phyloP scores from a whole-genome alignment of 495 filamentous ascomycete genomes.

The Cercophora sp. region DNA sequence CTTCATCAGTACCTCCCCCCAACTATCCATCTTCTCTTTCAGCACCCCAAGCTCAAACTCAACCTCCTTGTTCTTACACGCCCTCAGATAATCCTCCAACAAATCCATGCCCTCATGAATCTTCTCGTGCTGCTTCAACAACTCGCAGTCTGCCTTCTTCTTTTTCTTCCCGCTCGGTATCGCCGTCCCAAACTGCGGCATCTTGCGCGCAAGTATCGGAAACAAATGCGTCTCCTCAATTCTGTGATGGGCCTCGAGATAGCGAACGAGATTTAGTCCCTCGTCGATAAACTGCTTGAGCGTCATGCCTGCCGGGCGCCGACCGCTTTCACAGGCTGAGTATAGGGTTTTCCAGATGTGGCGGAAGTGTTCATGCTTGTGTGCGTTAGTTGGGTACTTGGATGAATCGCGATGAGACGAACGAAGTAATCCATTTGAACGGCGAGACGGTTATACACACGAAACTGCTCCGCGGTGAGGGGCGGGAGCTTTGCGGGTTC shows the following conservation, averaged over 20 bases:
- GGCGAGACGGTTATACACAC: slow-evolving; percentile 64
- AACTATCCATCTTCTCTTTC: slow-evolving; percentile 62
- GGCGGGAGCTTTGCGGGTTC: slow-evolving; percentile 19
- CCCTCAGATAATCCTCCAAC: slow-evolving; percentile 62
- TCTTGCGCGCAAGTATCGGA: slow-evolving; percentile 68
- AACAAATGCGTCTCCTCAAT: slow-evolving; percentile 86
- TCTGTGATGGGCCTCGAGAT: slow-evolving; percentile 71
- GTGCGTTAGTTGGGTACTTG: neutral
- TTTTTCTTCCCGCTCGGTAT: neutral
- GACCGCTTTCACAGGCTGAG: slow-evolving; percentile 49
- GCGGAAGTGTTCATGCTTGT: slow-evolving; percentile 73
- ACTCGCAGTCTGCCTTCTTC: slow-evolving; percentile 35
- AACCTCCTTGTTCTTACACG: slow-evolving; percentile 58
- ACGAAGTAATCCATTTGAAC: slow-evolving; percentile 77
- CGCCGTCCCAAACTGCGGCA: slow-evolving; percentile 66
- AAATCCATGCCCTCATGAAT: slow-evolving; percentile 80
- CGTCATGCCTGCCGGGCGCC: slow-evolving; percentile 54
- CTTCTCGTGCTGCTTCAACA: slow-evolving; percentile 72
- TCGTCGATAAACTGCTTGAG: slow-evolving; percentile 56
- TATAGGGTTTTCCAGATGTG: slow-evolving; percentile 66
- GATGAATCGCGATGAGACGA: slow-evolving; percentile 24
- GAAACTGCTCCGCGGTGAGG: slow-evolving; percentile 23
- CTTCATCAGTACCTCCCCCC: slow-evolving; percentile 63
- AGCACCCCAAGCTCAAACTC: slow-evolving; percentile 66
- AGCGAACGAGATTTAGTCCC: slow-evolving; percentile 61